A percentile compares a stretch with the other conserved stretches of the same genome.
These are phyloP conservation scores for Diaporthe helianthi DNA, from an alignment of 2,329 filamentous ascomycete genomes.

Conservation along the genomic window DNA sequence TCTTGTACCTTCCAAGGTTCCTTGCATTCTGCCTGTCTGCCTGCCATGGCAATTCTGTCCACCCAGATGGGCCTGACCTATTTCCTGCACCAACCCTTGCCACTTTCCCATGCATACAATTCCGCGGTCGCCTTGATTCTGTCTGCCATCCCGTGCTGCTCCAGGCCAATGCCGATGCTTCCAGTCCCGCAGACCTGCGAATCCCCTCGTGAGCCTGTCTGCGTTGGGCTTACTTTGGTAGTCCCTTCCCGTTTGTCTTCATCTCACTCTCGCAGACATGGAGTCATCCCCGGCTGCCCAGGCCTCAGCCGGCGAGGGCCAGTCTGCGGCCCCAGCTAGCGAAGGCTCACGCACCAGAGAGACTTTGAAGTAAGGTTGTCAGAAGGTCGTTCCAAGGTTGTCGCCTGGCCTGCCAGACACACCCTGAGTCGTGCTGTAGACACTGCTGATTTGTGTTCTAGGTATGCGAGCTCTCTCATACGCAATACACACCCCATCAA, in stretches of 20 bases:
- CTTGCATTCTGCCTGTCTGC: background rate
- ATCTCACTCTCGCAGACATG: background rate
- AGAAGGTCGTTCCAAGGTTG: background rate
- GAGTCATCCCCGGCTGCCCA: background rate
- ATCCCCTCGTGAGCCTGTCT: background rate
- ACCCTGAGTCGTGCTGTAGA: background rate
- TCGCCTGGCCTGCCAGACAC: background rate
- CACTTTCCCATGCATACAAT: conserved; percentile 8
- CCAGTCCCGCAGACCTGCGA: background rate
- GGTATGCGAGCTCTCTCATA: conserved; percentile 11
- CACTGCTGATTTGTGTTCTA: conserved; percentile 2
- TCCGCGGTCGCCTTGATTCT: background rate
- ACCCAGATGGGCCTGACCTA: background rate
- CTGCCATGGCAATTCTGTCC: conserved; percentile 3
- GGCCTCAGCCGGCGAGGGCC: background rate
- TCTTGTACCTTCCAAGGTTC: too few relatives aligned
- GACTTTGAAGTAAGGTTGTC: conserved; percentile 14
- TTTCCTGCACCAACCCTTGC: background rate
- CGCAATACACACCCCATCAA: background rate
- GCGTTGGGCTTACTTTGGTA: background rate
- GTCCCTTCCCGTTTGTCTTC: background rate
- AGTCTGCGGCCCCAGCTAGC: background rate
- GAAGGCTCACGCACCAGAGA: conserved; percentile 22
- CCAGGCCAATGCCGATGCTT: background rate
- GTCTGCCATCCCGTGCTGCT: background rate